Base-by-base conservation (phyloP, 2,329 filamentous ascomycete species). In the Venturia aucupariae region DNA sequence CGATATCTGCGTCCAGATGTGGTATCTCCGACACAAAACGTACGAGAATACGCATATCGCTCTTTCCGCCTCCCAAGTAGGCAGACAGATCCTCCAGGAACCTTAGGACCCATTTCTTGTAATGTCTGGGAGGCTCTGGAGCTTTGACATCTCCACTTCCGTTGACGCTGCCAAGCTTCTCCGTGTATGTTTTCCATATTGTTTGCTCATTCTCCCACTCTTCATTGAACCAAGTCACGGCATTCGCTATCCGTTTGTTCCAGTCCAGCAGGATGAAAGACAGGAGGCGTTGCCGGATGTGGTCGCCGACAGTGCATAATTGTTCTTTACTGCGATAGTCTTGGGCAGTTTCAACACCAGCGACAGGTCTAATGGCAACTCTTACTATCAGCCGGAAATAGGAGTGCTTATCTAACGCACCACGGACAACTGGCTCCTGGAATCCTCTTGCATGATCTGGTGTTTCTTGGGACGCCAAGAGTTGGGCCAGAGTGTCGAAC, bases 191-290 rank as follows among this genome's bases (percentile, higher is more conserved):
- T 19, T 60, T 35, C 32, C 32, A 46, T 11, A 60, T 32, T n/a
- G n/a, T 39, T 32, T 44, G 86, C 74, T 97, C 93, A 70, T 92
- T 95, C 75, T 96, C 97, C 93, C 94, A 99, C 76, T 99, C 94
- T 75, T 99, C 94, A 70, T 89, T 96, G 19, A 99, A 82, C 94
- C 94, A 99, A 8, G 88, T 87, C 62, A 97, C 91, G 1, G 92
- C 93, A 27, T 94, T 84, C 69, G 95, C 92, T 67, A 97, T 92
- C 54, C 94, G 87, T 67, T 84, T 87, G 64, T 93, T 86, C 77
- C 64, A 65, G 27, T 65, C 60, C 17, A n/a, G 5, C 22, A 65
- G 32, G 27, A 65, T 62, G 48, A 42, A 65, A 27, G 64, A 59
- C 11, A 65, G 44, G 15, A 65, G 60, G 15, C 46, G 57, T 46